Conservation (phyloP, 352 stramenopile species). For the Phytophthora litchii region DNA sequence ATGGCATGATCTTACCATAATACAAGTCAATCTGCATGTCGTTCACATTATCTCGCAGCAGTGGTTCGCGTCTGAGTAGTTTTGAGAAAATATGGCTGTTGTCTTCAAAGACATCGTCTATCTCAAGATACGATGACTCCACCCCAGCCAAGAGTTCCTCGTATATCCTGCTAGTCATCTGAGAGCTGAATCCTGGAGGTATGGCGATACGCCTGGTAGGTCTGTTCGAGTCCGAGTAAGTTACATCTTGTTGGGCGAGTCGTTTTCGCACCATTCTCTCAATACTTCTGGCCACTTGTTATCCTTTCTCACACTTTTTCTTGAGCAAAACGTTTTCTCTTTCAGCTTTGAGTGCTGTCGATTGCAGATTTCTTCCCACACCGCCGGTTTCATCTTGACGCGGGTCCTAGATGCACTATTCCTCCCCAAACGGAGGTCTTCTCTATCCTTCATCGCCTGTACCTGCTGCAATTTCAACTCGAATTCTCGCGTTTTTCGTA, state of each 20-base stretch:
- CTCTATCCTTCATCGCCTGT: background rate
- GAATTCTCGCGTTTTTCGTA: background rate
- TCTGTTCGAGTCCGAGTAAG: background rate
- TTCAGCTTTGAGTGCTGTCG: slow-evolving; percentile 21
- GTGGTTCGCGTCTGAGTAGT: background rate
- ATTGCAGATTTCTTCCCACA: slow-evolving; percentile 21
- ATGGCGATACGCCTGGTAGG: slow-evolving; percentile 8
- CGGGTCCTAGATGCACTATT: background rate
- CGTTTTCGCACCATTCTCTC: slow-evolving; percentile 25
- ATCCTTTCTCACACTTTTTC: slow-evolving; percentile 19
- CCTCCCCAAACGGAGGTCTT: background rate
- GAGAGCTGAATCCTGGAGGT: slow-evolving; percentile 1
- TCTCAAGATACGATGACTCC: slow-evolving; percentile 33
- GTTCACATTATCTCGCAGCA: slow-evolving; percentile 25
- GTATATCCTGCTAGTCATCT: slow-evolving; percentile 18
- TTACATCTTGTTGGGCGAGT: slow-evolving; percentile 1
- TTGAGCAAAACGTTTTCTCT: slow-evolving; percentile 28
- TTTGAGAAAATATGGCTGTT: slow-evolving; percentile 5
- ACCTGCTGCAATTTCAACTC: slow-evolving; percentile 16
- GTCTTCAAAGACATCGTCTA: slow-evolving; percentile 30
- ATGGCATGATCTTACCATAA: slow-evolving; percentile 32
- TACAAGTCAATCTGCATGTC: slow-evolving; percentile 40
- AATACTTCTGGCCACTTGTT: slow-evolving; percentile 20
- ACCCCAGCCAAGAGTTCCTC: slow-evolving; percentile 32
- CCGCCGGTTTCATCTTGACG: background rate